These are phyloP conservation scores for Cryptococcus hybrid DNA, from an alignment of 1,284 basidiomycete species.

Conservation along the genomic window DNA sequence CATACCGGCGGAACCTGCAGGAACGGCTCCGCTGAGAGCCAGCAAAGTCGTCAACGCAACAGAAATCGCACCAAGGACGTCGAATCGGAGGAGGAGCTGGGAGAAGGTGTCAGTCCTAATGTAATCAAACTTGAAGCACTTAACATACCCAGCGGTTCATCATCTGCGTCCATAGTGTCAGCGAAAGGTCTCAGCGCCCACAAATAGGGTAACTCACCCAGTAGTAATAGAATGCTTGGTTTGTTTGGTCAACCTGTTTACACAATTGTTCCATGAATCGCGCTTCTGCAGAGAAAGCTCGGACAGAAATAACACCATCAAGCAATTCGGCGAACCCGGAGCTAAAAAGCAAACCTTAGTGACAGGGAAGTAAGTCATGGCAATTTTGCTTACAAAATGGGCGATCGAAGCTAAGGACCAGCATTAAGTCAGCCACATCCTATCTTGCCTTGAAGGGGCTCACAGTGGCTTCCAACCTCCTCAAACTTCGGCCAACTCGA, in stretches of 20 bases:
- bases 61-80: constrained; percentile 68
- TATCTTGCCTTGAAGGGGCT: constrained; percentile 4
- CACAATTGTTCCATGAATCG: constrained; percentile 72
- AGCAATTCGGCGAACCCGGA: constrained; percentile 75
- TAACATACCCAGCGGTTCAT: constrained; percentile 66
- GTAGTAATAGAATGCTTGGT: constrained; percentile 51
- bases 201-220: constrained; percentile 28
- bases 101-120: not conserved
- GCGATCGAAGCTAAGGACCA: constrained; percentile 26
- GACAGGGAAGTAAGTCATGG: not conserved
- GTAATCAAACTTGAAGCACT: not conserved
- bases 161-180: constrained; percentile 54
- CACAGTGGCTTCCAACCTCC: constrained; percentile 64
- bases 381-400: constrained; percentile 45
- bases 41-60: constrained; percentile 74
- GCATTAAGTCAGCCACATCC: not conserved
- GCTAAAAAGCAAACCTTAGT: constrained; percentile 9
- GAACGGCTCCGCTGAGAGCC: constrained; percentile 65
- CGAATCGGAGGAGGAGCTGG: constrained; percentile 63
- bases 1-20: constrained; percentile 75
- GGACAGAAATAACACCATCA: constrained; percentile 74
- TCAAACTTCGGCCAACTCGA: constrained; percentile 68
- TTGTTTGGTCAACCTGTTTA: constrained; percentile 64
- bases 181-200: not conserved
- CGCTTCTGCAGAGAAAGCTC: constrained; percentile 80